Conservation (phyloP, 2,329 filamentous ascomycete genomes). For the Ophiostoma quercus region DNA sequence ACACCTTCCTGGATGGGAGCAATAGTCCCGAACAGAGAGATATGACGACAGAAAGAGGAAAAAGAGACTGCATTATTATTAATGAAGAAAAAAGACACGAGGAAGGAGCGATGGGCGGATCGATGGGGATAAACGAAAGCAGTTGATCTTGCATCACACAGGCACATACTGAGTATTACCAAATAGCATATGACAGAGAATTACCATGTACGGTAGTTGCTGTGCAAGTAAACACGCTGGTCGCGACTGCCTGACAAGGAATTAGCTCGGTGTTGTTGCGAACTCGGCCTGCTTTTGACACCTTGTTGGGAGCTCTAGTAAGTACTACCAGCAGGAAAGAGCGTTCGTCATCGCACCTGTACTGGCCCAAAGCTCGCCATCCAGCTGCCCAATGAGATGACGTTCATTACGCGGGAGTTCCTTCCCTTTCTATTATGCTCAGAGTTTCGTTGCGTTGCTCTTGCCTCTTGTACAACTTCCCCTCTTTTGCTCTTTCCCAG, state of each 20-base stretch:
- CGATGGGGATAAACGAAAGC: conserved; percentile 1
- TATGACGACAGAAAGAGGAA: conserved; percentile 7
- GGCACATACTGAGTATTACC: not conserved
- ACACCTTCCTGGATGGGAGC: conserved; percentile 12
- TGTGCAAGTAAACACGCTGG: not conserved
- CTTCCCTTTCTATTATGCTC: not conserved
- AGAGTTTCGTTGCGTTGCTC: not conserved
- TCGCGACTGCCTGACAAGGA: not conserved
- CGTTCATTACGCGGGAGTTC: conserved; percentile 1
- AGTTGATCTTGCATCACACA: not conserved
- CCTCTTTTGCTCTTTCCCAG: not conserved
- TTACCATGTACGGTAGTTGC: too few relatives aligned
- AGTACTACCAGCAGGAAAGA: not conserved
- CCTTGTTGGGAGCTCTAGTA: not conserved
- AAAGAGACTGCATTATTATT: not conserved
- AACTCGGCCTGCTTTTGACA: not conserved
- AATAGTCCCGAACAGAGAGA: conserved; percentile 15
- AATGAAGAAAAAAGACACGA: conserved; percentile 6
- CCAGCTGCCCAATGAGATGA: not conserved
- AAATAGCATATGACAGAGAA: not conserved
- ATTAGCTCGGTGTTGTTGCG: not conserved
- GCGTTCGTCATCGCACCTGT: conserved; percentile 1
- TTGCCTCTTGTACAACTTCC: not conserved
- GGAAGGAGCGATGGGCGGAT: not conserved
- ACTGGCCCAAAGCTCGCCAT: not conserved